A percentile compares a stretch with the other conserved stretches of the same genome.
Evolutionary conservation across 2,329 filamentous ascomycete genomes (phyloP).

Genomic region (Triangularia verruculosa): DNA sequence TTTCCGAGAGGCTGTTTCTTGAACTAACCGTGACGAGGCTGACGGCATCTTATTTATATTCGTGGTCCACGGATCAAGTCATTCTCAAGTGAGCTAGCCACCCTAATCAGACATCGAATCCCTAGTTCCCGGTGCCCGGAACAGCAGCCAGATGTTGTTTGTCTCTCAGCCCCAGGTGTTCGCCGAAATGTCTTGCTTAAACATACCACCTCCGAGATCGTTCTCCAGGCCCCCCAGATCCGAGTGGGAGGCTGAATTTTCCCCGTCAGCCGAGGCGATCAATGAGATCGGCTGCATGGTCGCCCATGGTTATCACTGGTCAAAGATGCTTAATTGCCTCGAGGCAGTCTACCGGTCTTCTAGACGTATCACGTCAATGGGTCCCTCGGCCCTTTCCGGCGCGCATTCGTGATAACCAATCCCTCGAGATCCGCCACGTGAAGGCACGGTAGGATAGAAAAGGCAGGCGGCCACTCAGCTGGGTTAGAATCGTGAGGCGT

Average conservation of each 20-base stretch:
- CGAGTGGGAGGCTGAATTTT: not conserved
- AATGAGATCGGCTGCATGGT: not conserved
- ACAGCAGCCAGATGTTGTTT: too few relatives aligned
- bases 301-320: not conserved
- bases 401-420: not conserved
- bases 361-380: not conserved
- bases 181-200: not conserved
- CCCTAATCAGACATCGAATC: too few relatives aligned
- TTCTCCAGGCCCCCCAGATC: not conserved
- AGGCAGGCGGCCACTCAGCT: constrained; percentile 9
- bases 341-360: not conserved
- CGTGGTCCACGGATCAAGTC: too few relatives aligned
- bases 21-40: not conserved
- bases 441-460: not conserved
- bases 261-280: not conserved
- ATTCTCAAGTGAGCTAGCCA: too few relatives aligned
- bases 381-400: not conserved
- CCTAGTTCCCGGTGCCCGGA: too few relatives aligned
- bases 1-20: not conserved
- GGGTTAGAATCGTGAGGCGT: not conserved
- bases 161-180: not conserved
- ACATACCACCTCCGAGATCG: not conserved
- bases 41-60: not conserved
- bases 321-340: not conserved
- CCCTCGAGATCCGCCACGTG: not conserved